A percentile compares a stretch with the other conserved stretches of the same genome.
Evolutionary conservation across 805 yeast genomes (phyloP).

Genomic region (Geotrichum ghanense): DNA sequence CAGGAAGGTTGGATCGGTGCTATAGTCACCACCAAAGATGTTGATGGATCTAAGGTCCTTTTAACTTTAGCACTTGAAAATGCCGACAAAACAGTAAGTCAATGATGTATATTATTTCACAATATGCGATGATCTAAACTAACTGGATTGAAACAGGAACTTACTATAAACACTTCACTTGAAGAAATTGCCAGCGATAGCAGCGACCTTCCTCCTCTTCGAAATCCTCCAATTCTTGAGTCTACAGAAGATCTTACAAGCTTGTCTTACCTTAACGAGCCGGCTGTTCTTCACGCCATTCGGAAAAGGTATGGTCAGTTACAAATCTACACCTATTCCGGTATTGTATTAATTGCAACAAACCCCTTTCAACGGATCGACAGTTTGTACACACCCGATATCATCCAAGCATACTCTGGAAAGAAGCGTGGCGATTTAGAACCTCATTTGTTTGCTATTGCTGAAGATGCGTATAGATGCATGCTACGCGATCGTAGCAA

Average conservation of each 20-base stretch:
- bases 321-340: constrained; percentile 89
- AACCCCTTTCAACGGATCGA: constrained; percentile 93
- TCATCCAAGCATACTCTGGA: constrained; percentile 90
- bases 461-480: constrained; percentile 93
- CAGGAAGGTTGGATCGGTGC: constrained; percentile 68
- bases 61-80: constrained; percentile 44
- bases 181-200: constrained; percentile 31
- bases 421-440: constrained; percentile 89
- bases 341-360: constrained; percentile 91
- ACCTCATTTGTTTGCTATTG: constrained; percentile 94
- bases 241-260: constrained; percentile 92
- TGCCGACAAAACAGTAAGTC: constrained; percentile 22
- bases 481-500: constrained; percentile 79
- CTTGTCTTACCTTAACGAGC: constrained; percentile 86
- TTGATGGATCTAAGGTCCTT: constrained; percentile 34
- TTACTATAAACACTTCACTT: constrained; percentile 16
- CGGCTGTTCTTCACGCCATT: constrained; percentile 92
- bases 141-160: no score
- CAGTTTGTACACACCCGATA: constrained; percentile 80
- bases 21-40: constrained; percentile 36
- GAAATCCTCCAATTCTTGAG: constrained; percentile 87
- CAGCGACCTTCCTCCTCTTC: constrained; percentile 61
- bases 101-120: no score
- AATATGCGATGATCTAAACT: no score
- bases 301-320: constrained; percentile 79